Base-by-base conservation (phyloP, 495 filamentous ascomycete genomes). In the Lophium mytilinum region DNA sequence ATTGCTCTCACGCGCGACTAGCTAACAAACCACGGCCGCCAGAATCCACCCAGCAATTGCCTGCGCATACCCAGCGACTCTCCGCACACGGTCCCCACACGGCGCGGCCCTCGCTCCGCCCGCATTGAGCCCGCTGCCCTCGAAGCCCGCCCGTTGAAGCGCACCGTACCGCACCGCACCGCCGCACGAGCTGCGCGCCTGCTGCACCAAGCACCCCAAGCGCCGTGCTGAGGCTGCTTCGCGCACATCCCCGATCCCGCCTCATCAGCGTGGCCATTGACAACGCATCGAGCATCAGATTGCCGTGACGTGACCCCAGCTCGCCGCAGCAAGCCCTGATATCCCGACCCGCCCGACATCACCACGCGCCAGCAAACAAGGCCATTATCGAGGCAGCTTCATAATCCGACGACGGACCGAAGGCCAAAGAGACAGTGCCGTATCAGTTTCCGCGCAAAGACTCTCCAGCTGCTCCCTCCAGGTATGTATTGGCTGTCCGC, bases 251-350 rank as follows among this genome's bases (percentile, higher is more conserved):
- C 49, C 52, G 52, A 56, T 64, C 40, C 50, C 63, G 63, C 55
- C 58, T 65, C 58, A 56, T 49, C 56, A 62, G 58, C 59, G 55
- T 62, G 58, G 63, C 63, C 63, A 65, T 62, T 65, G 63, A 62
- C 63, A 65, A 62, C 63, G 51, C 63, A 65, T 65, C 62, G 55
- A 65, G 57, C 61, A 59, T 60, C 61, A 48, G 54, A 21, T 43
- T 58, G 56, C 52, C 42, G 63, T 62, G 63, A 65, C 63, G 63
- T 57, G 63, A 58, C 48, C 55, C 55, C 21, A 52, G 50, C 17
- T 52, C 24, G 19, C 24, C 50, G 17, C 61, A 42, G 52, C 50
- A 52, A 43, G 51, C 37, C 55, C 52, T 55, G 54, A 57, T 53
- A 57, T 50, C 50, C 54, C 54, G 53, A 41, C 45, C 18, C 12